Conservation (phyloP, 345 rosid species). For the Lepidium africanum region DNA sequence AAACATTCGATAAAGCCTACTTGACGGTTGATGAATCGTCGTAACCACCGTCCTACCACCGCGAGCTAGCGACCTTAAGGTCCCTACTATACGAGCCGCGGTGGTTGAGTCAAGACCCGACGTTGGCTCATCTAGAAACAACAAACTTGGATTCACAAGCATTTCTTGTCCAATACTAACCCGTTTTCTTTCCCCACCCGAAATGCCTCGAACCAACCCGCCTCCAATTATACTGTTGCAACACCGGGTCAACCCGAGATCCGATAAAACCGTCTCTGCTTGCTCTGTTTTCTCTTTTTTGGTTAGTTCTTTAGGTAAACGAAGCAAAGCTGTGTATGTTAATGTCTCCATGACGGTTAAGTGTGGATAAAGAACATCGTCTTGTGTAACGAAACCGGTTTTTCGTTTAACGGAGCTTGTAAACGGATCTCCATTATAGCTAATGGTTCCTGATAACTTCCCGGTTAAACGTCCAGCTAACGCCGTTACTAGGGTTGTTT, state of each 20-base stretch:
- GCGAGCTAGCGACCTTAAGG: constrained; percentile 49
- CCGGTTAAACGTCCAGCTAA: constrained; percentile 66
- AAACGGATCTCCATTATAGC: constrained; percentile 56
- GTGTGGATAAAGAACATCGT: constrained; percentile 81
- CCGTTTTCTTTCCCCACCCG: constrained; percentile 92
- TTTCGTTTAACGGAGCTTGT: constrained; percentile 71
- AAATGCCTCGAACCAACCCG: constrained; percentile 61
- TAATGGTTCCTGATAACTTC: constrained; percentile 58
- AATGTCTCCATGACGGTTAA: constrained; percentile 77
- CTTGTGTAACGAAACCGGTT: constrained; percentile 79
- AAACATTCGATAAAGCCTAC: constrained; percentile 69
- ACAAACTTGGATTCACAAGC: constrained; percentile 82
- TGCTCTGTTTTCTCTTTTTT: constrained; percentile 58
- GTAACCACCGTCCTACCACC: constrained; percentile 76
- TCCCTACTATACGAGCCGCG: constrained; percentile 63
- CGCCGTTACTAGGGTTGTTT: constrained; percentile 82
- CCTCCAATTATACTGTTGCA: constrained; percentile 67
- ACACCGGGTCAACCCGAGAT: constrained; percentile 68
- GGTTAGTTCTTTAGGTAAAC: constrained; percentile 61
- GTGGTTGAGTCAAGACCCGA: constrained; percentile 91
- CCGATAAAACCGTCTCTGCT: constrained; percentile 50
- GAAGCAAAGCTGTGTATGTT: constrained; percentile 61
- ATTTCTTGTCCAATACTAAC: constrained; percentile 86
- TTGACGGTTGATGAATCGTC: constrained; percentile 92
- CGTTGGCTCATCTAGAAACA: constrained; percentile 86